These are phyloP conservation scores for Gossypium raimondii DNA, from an alignment of 345 rosid species.

Conservation along the genomic window DNA sequence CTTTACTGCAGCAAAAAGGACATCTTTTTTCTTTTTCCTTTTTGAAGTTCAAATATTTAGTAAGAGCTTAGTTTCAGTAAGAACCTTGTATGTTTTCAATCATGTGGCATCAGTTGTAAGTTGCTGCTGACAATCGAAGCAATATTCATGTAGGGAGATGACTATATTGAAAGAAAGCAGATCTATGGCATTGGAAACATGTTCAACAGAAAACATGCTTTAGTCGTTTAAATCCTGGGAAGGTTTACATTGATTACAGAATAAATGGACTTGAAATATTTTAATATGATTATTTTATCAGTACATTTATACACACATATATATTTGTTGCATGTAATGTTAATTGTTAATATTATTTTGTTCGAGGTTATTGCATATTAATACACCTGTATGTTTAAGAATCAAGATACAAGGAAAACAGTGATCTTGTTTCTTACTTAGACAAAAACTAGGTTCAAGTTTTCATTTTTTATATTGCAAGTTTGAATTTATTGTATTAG, in stretches of 20 bases:
- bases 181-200: not conserved
- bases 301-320: no score
- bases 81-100: not conserved
- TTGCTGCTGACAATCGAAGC: not conserved
- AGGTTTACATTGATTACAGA: not conserved
- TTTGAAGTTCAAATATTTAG: not conserved
- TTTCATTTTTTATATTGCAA: not conserved
- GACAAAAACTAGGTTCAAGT: not conserved
- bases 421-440: not conserved
- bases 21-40: not conserved
- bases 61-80: conserved; percentile 1
- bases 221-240: not conserved
- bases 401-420: not conserved
- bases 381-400: not conserved
- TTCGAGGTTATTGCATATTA: not conserved
- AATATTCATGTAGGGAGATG: not conserved
- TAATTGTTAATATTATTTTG: not conserved
- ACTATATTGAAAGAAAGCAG: not conserved
- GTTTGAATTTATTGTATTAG: not conserved
- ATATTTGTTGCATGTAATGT: not conserved
- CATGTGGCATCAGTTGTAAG: not conserved
- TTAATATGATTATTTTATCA: not conserved
- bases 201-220: not conserved
- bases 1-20: not conserved
- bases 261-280: conserved; percentile 3